These are phyloP conservation scores for Trematosphaeria pertusa DNA, from an alignment of 2,329 filamentous ascomycete species.

Conservation along the genomic window DNA sequence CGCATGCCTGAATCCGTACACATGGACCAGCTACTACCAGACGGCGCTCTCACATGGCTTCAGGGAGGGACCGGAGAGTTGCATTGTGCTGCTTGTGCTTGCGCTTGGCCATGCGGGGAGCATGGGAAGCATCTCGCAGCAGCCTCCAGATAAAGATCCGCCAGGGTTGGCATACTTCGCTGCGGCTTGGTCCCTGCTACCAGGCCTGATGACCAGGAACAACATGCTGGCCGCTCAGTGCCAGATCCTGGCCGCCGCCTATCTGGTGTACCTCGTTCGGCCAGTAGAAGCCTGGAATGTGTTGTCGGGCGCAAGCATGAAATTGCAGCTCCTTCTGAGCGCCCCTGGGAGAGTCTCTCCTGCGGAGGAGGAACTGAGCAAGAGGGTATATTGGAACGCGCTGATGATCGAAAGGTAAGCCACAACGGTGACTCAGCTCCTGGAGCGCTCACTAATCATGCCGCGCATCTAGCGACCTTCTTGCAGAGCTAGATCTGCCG, in stretches of 20 bases:
- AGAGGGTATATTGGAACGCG: conserved; percentile 85
- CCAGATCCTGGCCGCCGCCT: conserved; percentile 80
- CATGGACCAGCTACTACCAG: conserved; percentile 77
- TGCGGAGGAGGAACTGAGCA: conserved; percentile 74
- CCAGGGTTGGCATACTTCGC: conserved; percentile 82
- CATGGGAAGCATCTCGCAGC: conserved; percentile 76
- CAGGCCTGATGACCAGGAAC: conserved; percentile 80
- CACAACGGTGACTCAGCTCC: not conserved
- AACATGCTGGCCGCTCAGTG: conserved; percentile 81
- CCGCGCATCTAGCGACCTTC: conserved; percentile 61
- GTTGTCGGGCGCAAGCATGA: conserved; percentile 80
- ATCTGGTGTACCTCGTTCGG: conserved; percentile 81
- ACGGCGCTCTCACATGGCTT: conserved; percentile 78
- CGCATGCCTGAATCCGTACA: conserved; percentile 82
- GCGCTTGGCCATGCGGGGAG: conserved; percentile 79
- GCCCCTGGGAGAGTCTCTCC: conserved; percentile 73
- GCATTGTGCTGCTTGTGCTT: conserved; percentile 79
- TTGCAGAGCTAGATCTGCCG: conserved; percentile 80
- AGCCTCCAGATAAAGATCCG: conserved; percentile 72
- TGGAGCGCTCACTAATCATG: conserved; percentile 2
- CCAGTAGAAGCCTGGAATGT: conserved; percentile 85
- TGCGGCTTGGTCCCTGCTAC: conserved; percentile 78
- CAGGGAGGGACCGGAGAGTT: conserved; percentile 80
- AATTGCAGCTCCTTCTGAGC: conserved; percentile 79
- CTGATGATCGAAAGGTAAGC: conserved; percentile 72